Base-by-base conservation (phyloP, 202 grass and related monocot species). In the Cymbopogon flexuosus region DNA sequence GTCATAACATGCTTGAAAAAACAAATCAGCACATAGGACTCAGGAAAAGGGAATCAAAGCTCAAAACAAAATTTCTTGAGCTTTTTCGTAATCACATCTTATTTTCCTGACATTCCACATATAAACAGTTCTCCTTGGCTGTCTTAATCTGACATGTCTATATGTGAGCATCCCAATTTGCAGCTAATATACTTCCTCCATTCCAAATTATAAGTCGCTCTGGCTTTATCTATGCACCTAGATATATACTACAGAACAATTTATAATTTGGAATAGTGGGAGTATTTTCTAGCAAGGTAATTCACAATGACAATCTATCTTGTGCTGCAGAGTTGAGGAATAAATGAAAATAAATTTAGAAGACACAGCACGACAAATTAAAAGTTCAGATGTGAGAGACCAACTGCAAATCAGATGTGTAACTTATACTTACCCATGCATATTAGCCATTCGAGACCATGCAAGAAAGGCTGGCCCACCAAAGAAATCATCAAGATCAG, bases 391-490 rank as follows among this genome's bases (percentile, higher is more conserved):
- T 58, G 69, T 3, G 10, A 73, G 5, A 27, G n/a, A 45, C 13
- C 58, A 52, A 70, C 2, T 36, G 6, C 5, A 34, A 75, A 68
- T 31, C 10, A 34, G 31, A 81, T 42, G 14, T 15, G 71, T 81
- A 70, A 81, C 86, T 85, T 89, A 97, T 91, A 81, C 84, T 85
- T 89, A 97, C 94, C 85, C 94, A 82, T 97, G 94, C 73, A 97
- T 82, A 83, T 97, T 97, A 31, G 91, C 94, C 94, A 97, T 97
- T 66, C 94, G 91, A 84, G 94, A 91, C 94, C 94, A 97, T 67
- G 94, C 84, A 87, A 97, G 94, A 65, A 97, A 97, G 14, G 89
- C 89, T 78, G 94, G 91, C 15, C 94, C 94, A 68, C 94, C 91
- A 80, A 97, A 97, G 89, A 97, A 97, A 85, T 86, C 81, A 87